These are phyloP conservation scores for Aureobasidium sp. DNA, from an alignment of 2,329 filamentous ascomycete genomes.

Conservation along the genomic window DNA sequence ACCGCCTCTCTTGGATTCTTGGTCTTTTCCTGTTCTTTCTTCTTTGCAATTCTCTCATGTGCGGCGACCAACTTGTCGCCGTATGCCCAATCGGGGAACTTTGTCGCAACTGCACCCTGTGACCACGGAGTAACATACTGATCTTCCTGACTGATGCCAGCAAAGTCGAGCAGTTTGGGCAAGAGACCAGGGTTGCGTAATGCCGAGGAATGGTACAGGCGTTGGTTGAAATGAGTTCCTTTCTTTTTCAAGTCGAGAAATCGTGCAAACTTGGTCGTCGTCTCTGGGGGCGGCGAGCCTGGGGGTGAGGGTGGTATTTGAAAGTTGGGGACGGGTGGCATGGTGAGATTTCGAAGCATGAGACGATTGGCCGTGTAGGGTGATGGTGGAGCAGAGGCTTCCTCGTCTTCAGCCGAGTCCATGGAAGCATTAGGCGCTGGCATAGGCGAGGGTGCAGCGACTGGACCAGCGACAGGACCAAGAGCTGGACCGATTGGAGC, in stretches of 20 bases:
- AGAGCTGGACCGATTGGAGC: constrained; percentile 2
- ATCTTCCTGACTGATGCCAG: constrained; percentile 47
- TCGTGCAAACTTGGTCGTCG: constrained; percentile 55
- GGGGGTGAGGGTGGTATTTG: constrained; percentile 69
- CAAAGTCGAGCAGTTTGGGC: constrained; percentile 66
- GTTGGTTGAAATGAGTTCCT: constrained; percentile 71
- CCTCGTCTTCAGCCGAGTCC: constrained; percentile 1
- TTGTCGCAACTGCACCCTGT: constrained; percentile 23
- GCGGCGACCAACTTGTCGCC: constrained; percentile 13
- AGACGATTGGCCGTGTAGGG: constrained; percentile 62
- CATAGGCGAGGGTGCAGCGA: constrained; percentile 9
- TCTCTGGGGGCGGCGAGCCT: constrained; percentile 38
- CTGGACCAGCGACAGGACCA: constrained; percentile 13
- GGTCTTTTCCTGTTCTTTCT: constrained; percentile 12
- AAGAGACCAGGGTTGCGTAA: constrained; percentile 66
- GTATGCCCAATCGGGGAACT: constrained; percentile 15
- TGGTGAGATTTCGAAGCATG: constrained; percentile 62
- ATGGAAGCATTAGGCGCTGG: constrained; percentile 16
- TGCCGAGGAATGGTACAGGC: constrained; percentile 59
- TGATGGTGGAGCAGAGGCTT: constrained; percentile 36
- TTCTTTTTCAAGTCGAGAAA: constrained; percentile 73
- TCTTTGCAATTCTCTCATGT: constrained; percentile 14
- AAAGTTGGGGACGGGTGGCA: constrained; percentile 65
- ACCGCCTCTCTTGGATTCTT: constrained; percentile 2
- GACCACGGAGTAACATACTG: constrained; percentile 59